phyloP scores from a whole-genome alignment of 179 eudicot genomes.

The Heliamphora pulchella region DNA sequence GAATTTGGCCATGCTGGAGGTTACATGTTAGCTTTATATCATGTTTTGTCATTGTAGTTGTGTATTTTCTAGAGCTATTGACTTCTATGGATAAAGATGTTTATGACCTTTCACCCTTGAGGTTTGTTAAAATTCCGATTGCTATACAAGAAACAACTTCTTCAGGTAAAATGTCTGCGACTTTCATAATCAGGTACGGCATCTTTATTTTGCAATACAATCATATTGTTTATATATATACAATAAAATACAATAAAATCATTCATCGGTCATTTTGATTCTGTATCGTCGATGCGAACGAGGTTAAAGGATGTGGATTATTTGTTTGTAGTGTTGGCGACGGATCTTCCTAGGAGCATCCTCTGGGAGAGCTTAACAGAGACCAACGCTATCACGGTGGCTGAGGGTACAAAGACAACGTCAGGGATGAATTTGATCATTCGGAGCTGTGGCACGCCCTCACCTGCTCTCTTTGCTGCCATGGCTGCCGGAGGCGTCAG shows the following conservation, averaged over 20 bases:
- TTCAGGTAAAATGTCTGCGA: background rate
- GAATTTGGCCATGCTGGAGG: too few relatives aligned
- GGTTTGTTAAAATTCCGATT: background rate
- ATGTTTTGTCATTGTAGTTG: too few relatives aligned
- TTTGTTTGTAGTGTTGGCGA: background rate
- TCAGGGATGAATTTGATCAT: slow-evolving; percentile 71
- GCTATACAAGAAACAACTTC: background rate
- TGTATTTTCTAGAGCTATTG: too few relatives aligned
- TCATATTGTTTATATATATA: background rate
- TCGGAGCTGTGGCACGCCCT: slow-evolving; percentile 56
- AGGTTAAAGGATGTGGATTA: too few relatives aligned
- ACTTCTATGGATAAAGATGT: too few relatives aligned
- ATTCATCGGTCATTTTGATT: background rate
- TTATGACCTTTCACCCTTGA: background rate
- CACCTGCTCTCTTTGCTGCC: slow-evolving; percentile 83
- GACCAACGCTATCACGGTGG: slow-evolving; percentile 64
- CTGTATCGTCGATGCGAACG: too few relatives aligned
- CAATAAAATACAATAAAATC: too few relatives aligned
- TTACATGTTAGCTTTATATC: too few relatives aligned
- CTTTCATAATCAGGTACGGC: background rate
- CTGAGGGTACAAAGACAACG: slow-evolving; percentile 71
- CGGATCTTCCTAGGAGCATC: slow-evolving; percentile 24
- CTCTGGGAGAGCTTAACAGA: slow-evolving; percentile 63
- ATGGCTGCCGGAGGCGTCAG: slow-evolving; percentile 89
- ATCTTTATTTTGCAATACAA: background rate